Conservation (phyloP, 192 early-diverging fungal species). For the Coemansia sp. region DNA sequence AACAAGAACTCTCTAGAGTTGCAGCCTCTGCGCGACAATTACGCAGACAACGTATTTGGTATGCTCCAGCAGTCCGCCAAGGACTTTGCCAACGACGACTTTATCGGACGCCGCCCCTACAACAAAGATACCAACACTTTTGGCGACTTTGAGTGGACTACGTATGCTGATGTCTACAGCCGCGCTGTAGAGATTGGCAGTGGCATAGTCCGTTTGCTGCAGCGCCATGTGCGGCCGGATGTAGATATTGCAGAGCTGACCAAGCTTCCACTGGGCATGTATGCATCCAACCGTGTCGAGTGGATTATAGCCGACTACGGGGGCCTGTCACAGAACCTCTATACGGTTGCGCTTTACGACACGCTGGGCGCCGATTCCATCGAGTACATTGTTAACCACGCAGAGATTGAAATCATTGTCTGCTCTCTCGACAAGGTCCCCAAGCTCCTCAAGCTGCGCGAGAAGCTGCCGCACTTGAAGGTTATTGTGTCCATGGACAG, state of each 20-base stretch:
- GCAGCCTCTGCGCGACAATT: conserved; percentile 18
- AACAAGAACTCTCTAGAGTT: conserved; percentile 41
- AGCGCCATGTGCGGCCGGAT: conserved; percentile 49
- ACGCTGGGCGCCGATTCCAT: conserved; percentile 83
- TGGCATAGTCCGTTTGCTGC: conserved; percentile 65
- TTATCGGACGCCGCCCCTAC: conserved; percentile 66
- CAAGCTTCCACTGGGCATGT: conserved; percentile 64
- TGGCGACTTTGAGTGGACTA: conserved; percentile 71
- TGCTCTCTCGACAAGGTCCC: conserved; percentile 64
- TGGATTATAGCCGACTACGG: conserved; percentile 75
- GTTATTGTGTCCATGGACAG: conserved; percentile 74
- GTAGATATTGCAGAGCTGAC: conserved; percentile 34
- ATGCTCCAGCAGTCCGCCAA: conserved; percentile 57
- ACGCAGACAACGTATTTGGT: conserved; percentile 40
- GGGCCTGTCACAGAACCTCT: conserved; percentile 63
- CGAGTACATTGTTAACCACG: conserved; percentile 83
- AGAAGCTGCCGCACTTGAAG: conserved; percentile 68
- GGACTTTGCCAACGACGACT: conserved; percentile 57
- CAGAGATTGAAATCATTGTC: conserved; percentile 72
- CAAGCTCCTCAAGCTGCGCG: conserved; percentile 60
- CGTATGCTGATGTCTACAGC: conserved; percentile 64
- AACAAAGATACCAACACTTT: conserved; percentile 61
- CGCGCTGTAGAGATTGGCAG: conserved; percentile 67
- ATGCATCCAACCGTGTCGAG: conserved; percentile 73
- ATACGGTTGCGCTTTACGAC: conserved; percentile 83